These are phyloP conservation scores for Naganishia antarctica DNA, from an alignment of 768 basidiomycete species.

Conservation along the genomic window DNA sequence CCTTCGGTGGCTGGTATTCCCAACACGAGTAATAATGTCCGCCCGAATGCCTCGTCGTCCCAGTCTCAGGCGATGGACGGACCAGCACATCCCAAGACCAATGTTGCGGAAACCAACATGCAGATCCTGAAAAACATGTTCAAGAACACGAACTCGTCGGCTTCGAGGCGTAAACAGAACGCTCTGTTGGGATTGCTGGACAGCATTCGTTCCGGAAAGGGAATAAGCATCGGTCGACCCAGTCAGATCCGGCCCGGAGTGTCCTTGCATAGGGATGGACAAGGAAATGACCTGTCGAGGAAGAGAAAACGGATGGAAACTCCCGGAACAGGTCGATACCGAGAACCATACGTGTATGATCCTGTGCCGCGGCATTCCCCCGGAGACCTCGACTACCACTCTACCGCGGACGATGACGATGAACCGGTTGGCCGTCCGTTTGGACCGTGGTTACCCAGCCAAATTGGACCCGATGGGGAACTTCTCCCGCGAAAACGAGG, in stretches of 20 bases:
- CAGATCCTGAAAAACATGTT: conserved; percentile 19
- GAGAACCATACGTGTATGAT: conserved; percentile 3
- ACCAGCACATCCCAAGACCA: background rate
- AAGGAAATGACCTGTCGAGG: background rate
- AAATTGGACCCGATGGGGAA: conserved; percentile 19
- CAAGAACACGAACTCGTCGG: conserved; percentile 16
- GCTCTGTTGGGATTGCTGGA: conserved; percentile 9
- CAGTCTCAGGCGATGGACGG: background rate
- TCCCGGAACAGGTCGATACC: conserved; percentile 13
- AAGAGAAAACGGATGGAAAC: conserved; percentile 12
- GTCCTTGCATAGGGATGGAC: background rate
- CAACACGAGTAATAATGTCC: background rate
- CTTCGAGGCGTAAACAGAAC: conserved; percentile 8
- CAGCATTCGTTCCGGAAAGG: conserved; percentile 16
- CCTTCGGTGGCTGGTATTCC: conserved; percentile 1
- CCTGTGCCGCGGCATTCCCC: conserved; percentile 1
- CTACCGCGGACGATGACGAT: conserved; percentile 14
- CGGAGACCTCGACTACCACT: background rate
- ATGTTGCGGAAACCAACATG: conserved; percentile 15
- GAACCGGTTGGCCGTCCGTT: conserved; percentile 13
- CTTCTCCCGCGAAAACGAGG: conserved; percentile 16
- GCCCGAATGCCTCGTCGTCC: background rate
- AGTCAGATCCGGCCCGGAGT: conserved; percentile 6
- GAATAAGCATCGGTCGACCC: conserved; percentile 11
- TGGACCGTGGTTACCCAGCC: conserved; percentile 15